These are phyloP conservation scores for Alternaria hordeiaustralica DNA, from an alignment of 2,329 filamentous ascomycete genomes.

Conservation along the genomic window DNA sequence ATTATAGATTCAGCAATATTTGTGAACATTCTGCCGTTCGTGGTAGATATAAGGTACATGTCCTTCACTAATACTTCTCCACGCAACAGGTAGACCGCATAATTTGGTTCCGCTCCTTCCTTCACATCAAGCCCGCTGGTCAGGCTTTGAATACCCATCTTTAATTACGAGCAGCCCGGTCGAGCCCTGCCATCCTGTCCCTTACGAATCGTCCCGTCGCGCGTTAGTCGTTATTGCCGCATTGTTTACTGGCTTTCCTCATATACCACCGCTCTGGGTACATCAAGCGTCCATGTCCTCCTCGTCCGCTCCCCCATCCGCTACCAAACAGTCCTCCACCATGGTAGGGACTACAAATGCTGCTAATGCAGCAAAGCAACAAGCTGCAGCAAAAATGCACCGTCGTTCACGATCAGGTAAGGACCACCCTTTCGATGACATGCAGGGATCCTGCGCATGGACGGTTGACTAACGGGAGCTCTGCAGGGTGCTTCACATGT, in stretches of 20 bases:
- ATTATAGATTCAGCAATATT: constrained; percentile 57
- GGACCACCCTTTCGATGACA: constrained; percentile 50
- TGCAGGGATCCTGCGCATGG: constrained; percentile 48
- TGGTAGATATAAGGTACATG: constrained; percentile 57
- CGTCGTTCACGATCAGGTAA: constrained; percentile 92
- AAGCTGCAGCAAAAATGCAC: constrained; percentile 83
- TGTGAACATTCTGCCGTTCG: constrained; percentile 46
- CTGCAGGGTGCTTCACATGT: constrained; percentile 70
- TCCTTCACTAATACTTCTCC: constrained; percentile 40
- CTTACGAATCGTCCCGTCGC: constrained; percentile 51
- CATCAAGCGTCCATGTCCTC: constrained; percentile 58
- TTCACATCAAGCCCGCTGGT: constrained; percentile 55
- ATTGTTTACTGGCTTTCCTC: constrained; percentile 49
- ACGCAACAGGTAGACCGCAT: constrained; percentile 51
- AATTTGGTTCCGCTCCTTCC: constrained; percentile 54
- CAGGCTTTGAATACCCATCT: constrained; percentile 58
- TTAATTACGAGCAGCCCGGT: constrained; percentile 52
- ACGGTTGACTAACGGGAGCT: constrained; percentile 46
- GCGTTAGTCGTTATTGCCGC: constrained; percentile 51
- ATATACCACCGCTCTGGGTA: constrained; percentile 51
- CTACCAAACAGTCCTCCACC: constrained; percentile 53
- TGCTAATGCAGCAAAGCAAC: constrained; percentile 58
- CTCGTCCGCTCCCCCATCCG: constrained; percentile 50
- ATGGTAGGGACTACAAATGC: constrained; percentile 58
- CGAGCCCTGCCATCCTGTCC: constrained; percentile 51